Evolutionary conservation across 129 eudicot species (phyloP), one percentile per base, ranked within the genome.

Genomic region (Centella asiatica): DNA sequence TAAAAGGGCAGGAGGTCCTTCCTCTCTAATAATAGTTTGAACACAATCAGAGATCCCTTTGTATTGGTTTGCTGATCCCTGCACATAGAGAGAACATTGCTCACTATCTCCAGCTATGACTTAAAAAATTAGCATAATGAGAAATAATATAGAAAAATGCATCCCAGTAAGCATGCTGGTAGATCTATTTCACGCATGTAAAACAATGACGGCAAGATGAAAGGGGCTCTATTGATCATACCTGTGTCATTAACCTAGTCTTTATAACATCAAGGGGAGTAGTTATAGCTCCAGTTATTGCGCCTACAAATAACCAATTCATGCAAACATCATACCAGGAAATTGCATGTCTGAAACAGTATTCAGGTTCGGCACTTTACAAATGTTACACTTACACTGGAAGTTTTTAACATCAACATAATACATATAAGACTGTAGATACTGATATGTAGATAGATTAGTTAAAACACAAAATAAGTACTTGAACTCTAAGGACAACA

Each of bases 221-320:
- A 33, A 48, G 32, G 53, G 62, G 32, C 20, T 19, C 26, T 29
- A 51, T 29, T 37, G 44, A 47, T 34, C 33, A 45, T 65, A 81
- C 87, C 85, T 93, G 96, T 67, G 77, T 60, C 99, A 93, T 93
- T 71, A 93, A 72, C 76, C 99, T 80, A 31, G 99, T 93, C 82
- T 93, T 93, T 57, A 93, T 88, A 54, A 93, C 99, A 76, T 93
- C 99, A 56, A 93, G 90, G 45, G 96, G 96, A 32, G 99, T 93
- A 22, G 96, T 93, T 54, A 93, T 78, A 44, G 99, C 96, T 68
- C 99, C 99, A 1, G 99, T 93, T 51, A 93, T 72, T 25, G 95
- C 96, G 32, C 99, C 99, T 93, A 44, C 27, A 45, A 57, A n/a
- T 15, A 55, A 57, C 51, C 36, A 44, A 18, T 58, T 56, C 42